Evolutionary conservation across 2,329 filamentous ascomycete species (phyloP), one percentile per base, ranked within the genome.

Genomic region (Ceratocystiopsis minuta): DNA sequence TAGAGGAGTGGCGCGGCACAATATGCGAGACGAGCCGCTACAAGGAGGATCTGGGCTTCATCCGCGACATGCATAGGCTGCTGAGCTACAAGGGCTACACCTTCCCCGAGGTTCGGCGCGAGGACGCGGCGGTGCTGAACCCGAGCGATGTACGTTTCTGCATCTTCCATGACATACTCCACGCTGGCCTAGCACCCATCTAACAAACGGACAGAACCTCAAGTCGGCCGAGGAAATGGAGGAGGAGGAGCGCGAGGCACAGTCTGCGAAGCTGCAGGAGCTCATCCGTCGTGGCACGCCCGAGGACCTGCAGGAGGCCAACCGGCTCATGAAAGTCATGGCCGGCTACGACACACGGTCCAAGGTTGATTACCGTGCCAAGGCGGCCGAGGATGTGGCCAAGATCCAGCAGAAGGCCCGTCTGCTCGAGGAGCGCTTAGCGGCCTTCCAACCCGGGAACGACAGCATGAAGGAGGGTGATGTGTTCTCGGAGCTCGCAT

Each of bases 141-240:
- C 88, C 90, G 1, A 95, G 86, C 57, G 90, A 96, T 66, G 85
- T 93, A 73, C 62, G 80, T 72, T 38, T 32, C 12, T 39, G 34
- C 14, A 14, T 24, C 33, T 18, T 31, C 24, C 11, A 28, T 28
- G n/a, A n/a, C 7, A 28, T 10, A 10, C 5, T 28, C 11, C 24
- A 10, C 9, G 2, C 24, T 10, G 24, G 24, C 4, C 2, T 2
- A 6, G 24, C 4, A 28, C 24, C 24, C 24, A 28, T 6, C 24
- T 28, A 28, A 28, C 24, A 28, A 28, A 20, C 20, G 24, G 24
- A 11, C 56, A 93, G 85, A 94, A 90, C 54, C 71, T 98, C 37
- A 86, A 92, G 62, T 96, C 88, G 1, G 86, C 84, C 18, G 90
- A 98, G 55, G 90, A 98, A 57, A 96, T 98, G 87, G 90, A 98